Evolutionary conservation across 139 green algal genomes (phyloP).

Genomic region (Dunaliella sp.): DNA sequence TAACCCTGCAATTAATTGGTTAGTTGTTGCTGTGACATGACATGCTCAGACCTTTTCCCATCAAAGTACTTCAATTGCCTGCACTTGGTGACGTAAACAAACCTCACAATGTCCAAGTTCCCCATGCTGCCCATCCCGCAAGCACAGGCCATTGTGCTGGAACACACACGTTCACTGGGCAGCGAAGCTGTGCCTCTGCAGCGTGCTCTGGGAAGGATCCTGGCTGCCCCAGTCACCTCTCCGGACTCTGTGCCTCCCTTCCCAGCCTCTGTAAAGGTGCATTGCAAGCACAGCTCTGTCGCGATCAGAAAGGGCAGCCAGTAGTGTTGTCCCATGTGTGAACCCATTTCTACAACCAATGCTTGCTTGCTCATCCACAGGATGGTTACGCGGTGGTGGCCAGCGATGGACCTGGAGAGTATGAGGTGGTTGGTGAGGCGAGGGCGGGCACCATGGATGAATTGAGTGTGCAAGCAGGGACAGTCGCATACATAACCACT

Average conservation of each 20-base stretch:
- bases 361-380: constrained; percentile 49
- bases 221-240: constrained; percentile 74
- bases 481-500: constrained; percentile 89
- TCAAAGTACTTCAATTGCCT: too few species aligned
- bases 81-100: too few species aligned
- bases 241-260: constrained; percentile 84
- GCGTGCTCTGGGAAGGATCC: constrained; percentile 51
- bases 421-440: constrained; percentile 70
- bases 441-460: constrained; percentile 62
- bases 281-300: neutral
- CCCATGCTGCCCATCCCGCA: constrained; percentile 81
- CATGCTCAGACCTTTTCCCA: too few species aligned
- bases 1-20: too few species aligned
- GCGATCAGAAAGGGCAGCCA: neutral
- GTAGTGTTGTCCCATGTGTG: neutral
- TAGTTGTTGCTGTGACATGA: too few species aligned
- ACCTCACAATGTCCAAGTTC: constrained; percentile 7
- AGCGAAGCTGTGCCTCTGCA: constrained; percentile 47
- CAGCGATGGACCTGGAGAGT: constrained; percentile 76
- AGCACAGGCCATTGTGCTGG: constrained; percentile 69
- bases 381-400: constrained; percentile 91
- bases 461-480: constrained; percentile 50
- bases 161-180: constrained; percentile 45
- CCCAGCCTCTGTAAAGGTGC: constrained; percentile 91
- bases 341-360: too few species aligned